Conservation (phyloP, 31 red algal species). For the Endocladia muricata region DNA sequence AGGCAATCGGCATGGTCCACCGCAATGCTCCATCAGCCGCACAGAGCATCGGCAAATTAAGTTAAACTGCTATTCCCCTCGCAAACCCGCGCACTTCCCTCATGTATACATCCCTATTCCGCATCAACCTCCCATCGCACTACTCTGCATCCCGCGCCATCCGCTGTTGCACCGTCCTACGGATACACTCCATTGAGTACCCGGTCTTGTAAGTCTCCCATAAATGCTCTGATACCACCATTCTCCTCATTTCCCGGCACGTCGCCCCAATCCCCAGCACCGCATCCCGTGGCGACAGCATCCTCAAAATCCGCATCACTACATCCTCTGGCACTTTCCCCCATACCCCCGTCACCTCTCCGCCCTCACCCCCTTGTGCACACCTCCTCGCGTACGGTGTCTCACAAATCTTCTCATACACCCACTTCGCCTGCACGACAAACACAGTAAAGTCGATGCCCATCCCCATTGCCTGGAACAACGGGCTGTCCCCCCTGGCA, state of each 20-base stretch:
- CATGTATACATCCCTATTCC: too few species aligned
- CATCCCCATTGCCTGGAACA: conserved; percentile 22
- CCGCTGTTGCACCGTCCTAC: background rate
- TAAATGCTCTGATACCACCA: conserved; percentile 21
- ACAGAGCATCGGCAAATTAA: background rate
- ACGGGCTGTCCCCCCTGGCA: background rate
- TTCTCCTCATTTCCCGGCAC: conserved; percentile 36
- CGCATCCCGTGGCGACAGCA: conserved; percentile 33
- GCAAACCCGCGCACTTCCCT: too few species aligned
- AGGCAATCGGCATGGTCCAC: too few species aligned
- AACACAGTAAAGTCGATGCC: conserved; percentile 39
- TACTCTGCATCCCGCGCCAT: background rate
- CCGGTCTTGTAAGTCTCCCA: conserved; percentile 26
- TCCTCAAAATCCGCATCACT: conserved; percentile 28
- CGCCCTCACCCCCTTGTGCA: background rate
- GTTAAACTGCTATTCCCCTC: too few species aligned
- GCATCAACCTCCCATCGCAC: background rate
- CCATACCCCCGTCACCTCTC: conserved; percentile 2
- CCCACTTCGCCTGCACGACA: conserved; percentile 12
- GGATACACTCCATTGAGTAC: background rate
- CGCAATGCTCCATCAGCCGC: too few species aligned
- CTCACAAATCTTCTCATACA: conserved; percentile 24
- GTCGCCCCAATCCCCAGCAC: conserved; percentile 41
- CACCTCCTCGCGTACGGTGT: conserved; percentile 18
- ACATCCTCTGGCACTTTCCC: conserved; percentile 32